These are phyloP conservation scores for Fusarium paranaense DNA, from an alignment of 2,329 filamentous ascomycete species.

Conservation along the genomic window DNA sequence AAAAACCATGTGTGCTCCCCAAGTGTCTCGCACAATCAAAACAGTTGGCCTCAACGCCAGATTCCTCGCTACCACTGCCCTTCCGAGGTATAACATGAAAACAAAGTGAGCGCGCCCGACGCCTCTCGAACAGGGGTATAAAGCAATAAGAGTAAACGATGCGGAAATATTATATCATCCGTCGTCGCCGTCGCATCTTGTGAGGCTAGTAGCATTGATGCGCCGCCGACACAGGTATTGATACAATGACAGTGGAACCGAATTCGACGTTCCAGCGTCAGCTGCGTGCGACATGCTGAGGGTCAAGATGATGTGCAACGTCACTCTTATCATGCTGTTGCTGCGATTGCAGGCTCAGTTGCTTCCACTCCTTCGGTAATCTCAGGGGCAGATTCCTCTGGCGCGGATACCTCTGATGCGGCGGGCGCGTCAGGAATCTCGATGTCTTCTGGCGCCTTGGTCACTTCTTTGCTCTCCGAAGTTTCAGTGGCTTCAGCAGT, in stretches of 20 bases:
- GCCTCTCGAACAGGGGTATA: slow-evolving; percentile 46
- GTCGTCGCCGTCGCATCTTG: slow-evolving; percentile 10
- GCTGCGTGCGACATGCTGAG: not conserved
- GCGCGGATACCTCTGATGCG: slow-evolving; percentile 5
- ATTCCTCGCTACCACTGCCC: slow-evolving; percentile 33
- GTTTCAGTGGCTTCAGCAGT: slow-evolving; percentile 2
- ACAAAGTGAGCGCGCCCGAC: slow-evolving; percentile 35
- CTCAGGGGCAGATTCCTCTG: slow-evolving; percentile 15
- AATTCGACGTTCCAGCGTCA: not conserved
- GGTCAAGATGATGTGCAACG: slow-evolving; percentile 1
- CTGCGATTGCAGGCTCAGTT: slow-evolving; percentile 16
- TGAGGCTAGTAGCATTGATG: not conserved
- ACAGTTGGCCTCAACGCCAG: slow-evolving; percentile 39
- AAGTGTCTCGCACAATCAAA: slow-evolving; percentile 24
- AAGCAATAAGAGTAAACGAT: slow-evolving; percentile 43
- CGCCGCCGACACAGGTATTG: not conserved
- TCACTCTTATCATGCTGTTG: slow-evolving; percentile 29
- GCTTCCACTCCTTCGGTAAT: slow-evolving; percentile 14
- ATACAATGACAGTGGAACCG: not conserved
- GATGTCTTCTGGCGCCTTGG: slow-evolving; percentile 20
- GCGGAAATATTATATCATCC: slow-evolving; percentile 24
- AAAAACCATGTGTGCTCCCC: slow-evolving; percentile 25
- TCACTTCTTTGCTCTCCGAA: slow-evolving; percentile 16
- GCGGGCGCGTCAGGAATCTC: slow-evolving; percentile 20
- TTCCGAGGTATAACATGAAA: slow-evolving; percentile 42